A percentile compares a stretch with the other conserved stretches of the same genome.
Conservation (phyloP, 768 basidiomycete species). For the Polyporus arcularius region DNA sequence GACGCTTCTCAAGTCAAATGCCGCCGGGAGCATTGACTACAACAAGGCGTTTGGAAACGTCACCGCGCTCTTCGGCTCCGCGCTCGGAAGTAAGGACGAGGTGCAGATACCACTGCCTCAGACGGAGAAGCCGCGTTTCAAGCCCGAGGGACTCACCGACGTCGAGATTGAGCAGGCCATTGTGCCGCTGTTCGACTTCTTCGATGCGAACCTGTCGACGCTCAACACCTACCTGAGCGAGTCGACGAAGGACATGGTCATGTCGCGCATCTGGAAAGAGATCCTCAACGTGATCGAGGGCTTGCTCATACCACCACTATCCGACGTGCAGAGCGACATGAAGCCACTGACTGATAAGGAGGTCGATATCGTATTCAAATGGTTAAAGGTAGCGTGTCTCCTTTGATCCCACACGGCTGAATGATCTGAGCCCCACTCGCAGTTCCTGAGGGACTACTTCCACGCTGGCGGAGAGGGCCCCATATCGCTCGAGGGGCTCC, state of each 20-base stretch:
- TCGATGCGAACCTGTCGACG: slow-evolving; percentile 89
- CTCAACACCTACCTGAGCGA: slow-evolving; percentile 87
- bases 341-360: slow-evolving; percentile 92
- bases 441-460: slow-evolving; percentile 96
- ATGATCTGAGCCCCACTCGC: neutral
- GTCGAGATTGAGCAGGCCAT: slow-evolving; percentile 95
- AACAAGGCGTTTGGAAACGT: slow-evolving; percentile 87
- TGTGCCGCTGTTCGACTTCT: slow-evolving; percentile 90
- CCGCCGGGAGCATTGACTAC: slow-evolving; percentile 67
- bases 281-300: slow-evolving; percentile 84
- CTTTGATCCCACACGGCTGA: neutral
- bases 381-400: slow-evolving; percentile 73
- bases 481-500: slow-evolving; percentile 79
- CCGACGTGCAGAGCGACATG: slow-evolving; percentile 85
- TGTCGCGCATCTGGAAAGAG: slow-evolving; percentile 96
- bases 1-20: slow-evolving; percentile 64
- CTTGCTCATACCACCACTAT: slow-evolving; percentile 87
- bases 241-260: slow-evolving; percentile 86
- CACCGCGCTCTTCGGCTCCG: slow-evolving; percentile 80
- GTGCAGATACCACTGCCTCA: slow-evolving; percentile 76
- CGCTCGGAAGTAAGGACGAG: slow-evolving; percentile 67
- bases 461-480: slow-evolving; percentile 93
- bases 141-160: slow-evolving; percentile 84
- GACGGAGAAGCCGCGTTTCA: slow-evolving; percentile 73
- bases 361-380: slow-evolving; percentile 98